These are phyloP conservation scores for Auriscalpium vulgare DNA, from an alignment of 768 basidiomycete genomes.

Conservation along the genomic window DNA sequence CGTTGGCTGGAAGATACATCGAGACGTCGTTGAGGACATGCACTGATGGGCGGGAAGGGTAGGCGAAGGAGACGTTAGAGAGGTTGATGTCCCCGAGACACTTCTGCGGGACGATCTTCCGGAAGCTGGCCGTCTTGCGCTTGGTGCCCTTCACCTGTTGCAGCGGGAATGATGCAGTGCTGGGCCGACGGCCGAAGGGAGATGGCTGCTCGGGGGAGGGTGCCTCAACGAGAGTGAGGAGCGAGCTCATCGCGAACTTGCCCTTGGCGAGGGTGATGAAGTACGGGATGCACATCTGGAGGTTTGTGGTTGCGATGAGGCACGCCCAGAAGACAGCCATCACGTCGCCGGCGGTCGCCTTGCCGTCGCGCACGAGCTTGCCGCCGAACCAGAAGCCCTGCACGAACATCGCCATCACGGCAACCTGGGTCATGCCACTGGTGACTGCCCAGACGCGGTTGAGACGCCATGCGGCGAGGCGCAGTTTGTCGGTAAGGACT, in stretches of 20 bases:
- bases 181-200: constrained; percentile 14
- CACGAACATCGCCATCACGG: constrained; percentile 89
- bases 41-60: constrained; percentile 60
- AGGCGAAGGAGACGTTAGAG: constrained; percentile 54
- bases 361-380: constrained; percentile 76
- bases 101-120: constrained; percentile 54
- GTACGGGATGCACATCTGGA: constrained; percentile 83
- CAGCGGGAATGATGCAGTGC: constrained; percentile 2
- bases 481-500: constrained; percentile 37
- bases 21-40: constrained; percentile 51
- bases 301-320: constrained; percentile 78
- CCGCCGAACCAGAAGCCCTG: constrained; percentile 96
- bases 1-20: constrained; percentile 62
- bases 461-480: constrained; percentile 41
- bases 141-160: constrained; percentile 28
- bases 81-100: constrained; percentile 70
- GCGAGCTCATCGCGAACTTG: constrained; percentile 68
- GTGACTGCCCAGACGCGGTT: constrained; percentile 72
- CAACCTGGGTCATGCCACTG: constrained; percentile 64
- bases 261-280: constrained; percentile 73
- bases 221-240: constrained; percentile 52
- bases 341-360: constrained; percentile 62
- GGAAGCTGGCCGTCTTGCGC: constrained; percentile 32
- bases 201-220: constrained; percentile 16
- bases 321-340: constrained; percentile 99